phyloP scores from a whole-genome alignment of 2,329 filamentous ascomycete species.

The Aspergillus quadricinctus region DNA sequence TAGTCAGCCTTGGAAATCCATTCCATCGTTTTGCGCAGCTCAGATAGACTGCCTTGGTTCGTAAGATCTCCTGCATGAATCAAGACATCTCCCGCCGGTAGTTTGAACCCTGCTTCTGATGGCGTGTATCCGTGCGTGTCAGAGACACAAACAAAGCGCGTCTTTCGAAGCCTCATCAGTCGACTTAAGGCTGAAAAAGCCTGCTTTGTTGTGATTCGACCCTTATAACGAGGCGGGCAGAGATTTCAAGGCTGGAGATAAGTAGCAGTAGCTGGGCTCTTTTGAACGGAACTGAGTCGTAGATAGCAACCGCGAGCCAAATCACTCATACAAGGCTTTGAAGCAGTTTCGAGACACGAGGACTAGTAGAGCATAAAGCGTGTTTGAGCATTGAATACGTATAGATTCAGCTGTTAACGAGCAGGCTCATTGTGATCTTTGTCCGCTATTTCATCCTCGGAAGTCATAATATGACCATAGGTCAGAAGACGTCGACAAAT shows the following conservation, averaged over 20 bases:
- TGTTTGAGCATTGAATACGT: not conserved
- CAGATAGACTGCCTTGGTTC: conserved; percentile 50
- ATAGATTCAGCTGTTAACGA: too few relatives aligned
- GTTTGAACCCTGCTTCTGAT: conserved; percentile 43
- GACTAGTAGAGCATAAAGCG: not conserved
- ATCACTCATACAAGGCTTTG: not conserved
- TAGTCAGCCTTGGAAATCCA: conserved; percentile 53
- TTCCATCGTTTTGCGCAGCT: conserved; percentile 48
- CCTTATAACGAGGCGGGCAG: not conserved
- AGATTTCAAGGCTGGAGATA: not conserved
- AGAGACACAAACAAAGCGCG: conserved; percentile 56
- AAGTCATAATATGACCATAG: not conserved
- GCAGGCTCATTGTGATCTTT: not conserved
- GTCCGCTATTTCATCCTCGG: not conserved
- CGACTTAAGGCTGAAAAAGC: not conserved
- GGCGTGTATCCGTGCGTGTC: conserved; percentile 55
- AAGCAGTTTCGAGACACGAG: not conserved
- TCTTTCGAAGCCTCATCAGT: conserved; percentile 32
- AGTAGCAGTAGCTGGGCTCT: not conserved
- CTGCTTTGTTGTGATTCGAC: not conserved
- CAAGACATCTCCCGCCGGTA: conserved; percentile 54
- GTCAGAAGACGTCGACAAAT: too few relatives aligned
- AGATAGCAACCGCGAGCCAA: not conserved
- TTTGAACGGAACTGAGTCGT: not conserved
- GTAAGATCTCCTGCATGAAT: conserved; percentile 58